These are phyloP conservation scores for Lodderomyces metapsilosis DNA, from an alignment of 1,139 yeast species.

Conservation along the genomic window DNA sequence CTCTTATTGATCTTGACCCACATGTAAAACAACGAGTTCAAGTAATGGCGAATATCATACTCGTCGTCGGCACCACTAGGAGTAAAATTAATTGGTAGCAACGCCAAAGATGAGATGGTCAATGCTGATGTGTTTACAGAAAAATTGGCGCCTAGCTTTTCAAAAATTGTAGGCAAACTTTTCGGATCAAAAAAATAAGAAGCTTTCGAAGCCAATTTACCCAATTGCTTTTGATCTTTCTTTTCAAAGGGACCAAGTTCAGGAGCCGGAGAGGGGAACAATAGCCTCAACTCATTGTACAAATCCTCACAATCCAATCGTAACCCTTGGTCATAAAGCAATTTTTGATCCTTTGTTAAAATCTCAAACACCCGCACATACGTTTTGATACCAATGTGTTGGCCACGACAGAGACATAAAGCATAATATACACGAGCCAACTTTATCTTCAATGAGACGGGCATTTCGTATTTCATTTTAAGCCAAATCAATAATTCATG, in stretches of 20 bases:
- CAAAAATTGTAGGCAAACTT: conserved; percentile 34
- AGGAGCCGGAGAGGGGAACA: conserved; percentile 33
- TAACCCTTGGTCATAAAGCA: conserved; percentile 40
- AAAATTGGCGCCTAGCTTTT: conserved; percentile 46
- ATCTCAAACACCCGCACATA: conserved; percentile 65
- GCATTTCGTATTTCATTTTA: conserved; percentile 79
- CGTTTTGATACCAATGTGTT: conserved; percentile 57
- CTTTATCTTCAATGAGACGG: conserved; percentile 58
- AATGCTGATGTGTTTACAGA: conserved; percentile 59
- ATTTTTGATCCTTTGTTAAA: conserved; percentile 50
- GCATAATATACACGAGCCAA: conserved; percentile 74
- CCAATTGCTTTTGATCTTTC: conserved; percentile 43
- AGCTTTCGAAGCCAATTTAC: conserved; percentile 48
- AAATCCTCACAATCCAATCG: conserved; percentile 55
- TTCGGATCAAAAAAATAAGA: conserved; percentile 43
- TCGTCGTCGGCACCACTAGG: conserved; percentile 23
- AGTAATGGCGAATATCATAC: conserved; percentile 50
- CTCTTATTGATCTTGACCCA: conserved; percentile 67
- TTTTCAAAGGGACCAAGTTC: conserved; percentile 33
- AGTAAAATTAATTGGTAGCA: conserved; percentile 46
- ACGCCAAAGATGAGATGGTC: conserved; percentile 55
- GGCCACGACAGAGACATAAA: conserved; percentile 74
- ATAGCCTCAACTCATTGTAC: conserved; percentile 34
- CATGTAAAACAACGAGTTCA: conserved; percentile 67
- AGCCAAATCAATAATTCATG: conserved; percentile 81